phyloP scores from a whole-genome alignment of 2,329 filamentous ascomycete genomes.

The Epichloe hybrida region DNA sequence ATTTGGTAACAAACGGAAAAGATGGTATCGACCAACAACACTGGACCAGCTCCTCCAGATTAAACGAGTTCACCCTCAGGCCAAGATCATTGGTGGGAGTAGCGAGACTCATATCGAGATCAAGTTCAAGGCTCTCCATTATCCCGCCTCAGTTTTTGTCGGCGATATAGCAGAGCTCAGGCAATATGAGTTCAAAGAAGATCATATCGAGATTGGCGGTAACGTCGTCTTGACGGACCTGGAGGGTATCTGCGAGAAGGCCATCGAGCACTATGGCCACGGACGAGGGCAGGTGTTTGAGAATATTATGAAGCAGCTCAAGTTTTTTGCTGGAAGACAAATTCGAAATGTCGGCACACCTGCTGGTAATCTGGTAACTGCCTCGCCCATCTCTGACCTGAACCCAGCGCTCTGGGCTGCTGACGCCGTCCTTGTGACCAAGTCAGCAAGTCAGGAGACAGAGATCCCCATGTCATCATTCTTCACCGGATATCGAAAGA shows the following conservation, averaged over 20 bases:
- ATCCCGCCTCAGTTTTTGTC: constrained; percentile 79
- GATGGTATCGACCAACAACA: constrained; percentile 83
- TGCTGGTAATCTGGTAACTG: constrained; percentile 85
- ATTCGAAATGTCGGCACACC: constrained; percentile 97
- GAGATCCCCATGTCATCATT: constrained; percentile 89
- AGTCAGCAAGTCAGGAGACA: constrained; percentile 55
- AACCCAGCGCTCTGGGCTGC: constrained; percentile 89
- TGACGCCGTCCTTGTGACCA: constrained; percentile 69
- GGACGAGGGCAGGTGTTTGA: constrained; percentile 64
- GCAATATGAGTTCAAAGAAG: constrained; percentile 65
- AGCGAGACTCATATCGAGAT: constrained; percentile 97
- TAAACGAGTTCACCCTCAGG: constrained; percentile 69
- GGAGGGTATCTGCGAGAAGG: constrained; percentile 69
- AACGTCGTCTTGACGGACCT: constrained; percentile 89
- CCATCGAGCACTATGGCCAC: constrained; percentile 64
- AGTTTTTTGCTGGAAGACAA: constrained; percentile 93
- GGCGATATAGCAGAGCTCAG: constrained; percentile 85
- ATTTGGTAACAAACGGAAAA: constrained; percentile 90
- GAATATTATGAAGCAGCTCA: constrained; percentile 87
- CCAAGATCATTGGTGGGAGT: constrained; percentile 91
- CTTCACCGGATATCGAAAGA: constrained; percentile 82
- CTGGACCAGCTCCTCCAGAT: constrained; percentile 81
- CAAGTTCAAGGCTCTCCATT: constrained; percentile 92
- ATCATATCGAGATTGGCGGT: constrained; percentile 80
- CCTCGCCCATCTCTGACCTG: constrained; percentile 89